Base-by-base conservation (phyloP, 805 yeast genomes). In the Cyberlindnera euphorbiae region DNA sequence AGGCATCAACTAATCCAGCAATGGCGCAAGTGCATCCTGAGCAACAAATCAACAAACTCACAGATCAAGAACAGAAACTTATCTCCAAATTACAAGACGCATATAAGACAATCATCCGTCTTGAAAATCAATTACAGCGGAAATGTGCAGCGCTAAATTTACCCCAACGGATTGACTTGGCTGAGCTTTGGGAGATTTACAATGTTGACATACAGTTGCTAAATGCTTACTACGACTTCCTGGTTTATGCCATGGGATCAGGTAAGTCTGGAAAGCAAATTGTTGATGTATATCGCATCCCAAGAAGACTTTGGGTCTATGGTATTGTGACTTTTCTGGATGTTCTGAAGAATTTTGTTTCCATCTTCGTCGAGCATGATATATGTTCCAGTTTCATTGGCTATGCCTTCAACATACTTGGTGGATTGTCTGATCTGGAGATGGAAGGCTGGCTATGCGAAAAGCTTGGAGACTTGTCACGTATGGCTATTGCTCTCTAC, bases 401-500 rank as follows among this genome's bases (percentile, higher is more conserved):
- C 0, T 78, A 82, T 55, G 81, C 87, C 21, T 82, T 83, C 57
- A 76, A 66, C 14, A 60, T 69, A 13, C 58, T 70, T 9, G 63
- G 65, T 24, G 67, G 68, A 42, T 44, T 66, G 4, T 58, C 60
- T 2, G 69, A 65, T 39, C 42, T 52, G 33, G 46, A 52, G 23
- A 39, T 56, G 44, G 59, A 54, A 14, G 49, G 53, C 73, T 86
- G 96, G 96, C 71, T 79, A 19, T 44, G 38, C 35, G 95, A 86
- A 57, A 82, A 87, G 52, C 60, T 86, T 34, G 96, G 95, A 24
- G 96, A 86, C 55, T 63, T 86, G 45, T 80, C 90, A 24, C 64
- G 95, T 53, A 84, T 86, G 88, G 90, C 94, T 9, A 84, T 86
- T 47, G 93, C 94, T 0, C 63, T 85, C 28, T 84, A 83, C 50